phyloP scores from a whole-genome alignment of 108 stramenopile genomes.

The Cyclotella choctawhatcheeana region DNA sequence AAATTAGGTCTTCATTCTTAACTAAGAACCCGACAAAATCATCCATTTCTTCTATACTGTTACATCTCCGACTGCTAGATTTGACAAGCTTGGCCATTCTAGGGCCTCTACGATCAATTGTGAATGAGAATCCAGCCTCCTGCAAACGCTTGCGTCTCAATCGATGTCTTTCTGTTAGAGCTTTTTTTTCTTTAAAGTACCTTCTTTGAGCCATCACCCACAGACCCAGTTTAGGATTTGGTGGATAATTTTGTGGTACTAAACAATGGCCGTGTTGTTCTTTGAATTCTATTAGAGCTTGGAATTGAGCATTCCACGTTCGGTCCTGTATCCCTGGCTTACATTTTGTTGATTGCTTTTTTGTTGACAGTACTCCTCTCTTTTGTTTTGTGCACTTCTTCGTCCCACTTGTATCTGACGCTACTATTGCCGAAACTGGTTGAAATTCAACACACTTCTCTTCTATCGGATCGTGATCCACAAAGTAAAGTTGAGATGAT shows the following conservation, averaged over 20 bases:
- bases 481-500: too few species aligned
- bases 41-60: conserved; percentile 6
- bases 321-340: conserved; percentile 5
- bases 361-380: not conserved
- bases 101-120: conserved; percentile 19
- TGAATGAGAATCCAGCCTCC: conserved; percentile 32
- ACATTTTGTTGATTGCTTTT: too few species aligned
- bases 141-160: conserved; percentile 21
- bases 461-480: too few species aligned
- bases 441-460: too few species aligned
- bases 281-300: conserved; percentile 44
- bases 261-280: conserved; percentile 55
- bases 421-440: too few species aligned
- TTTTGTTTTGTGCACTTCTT: not conserved
- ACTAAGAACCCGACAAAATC: conserved; percentile 17
- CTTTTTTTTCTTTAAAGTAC: conserved; percentile 45
- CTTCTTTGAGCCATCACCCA: conserved; percentile 68
- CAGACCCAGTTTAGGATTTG: conserved; percentile 46
- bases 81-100: not conserved
- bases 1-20: not conserved
- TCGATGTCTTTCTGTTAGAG: conserved; percentile 12
- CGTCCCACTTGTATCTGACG: too few species aligned
- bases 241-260: conserved; percentile 53
- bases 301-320: conserved; percentile 23
- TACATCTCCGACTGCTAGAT: conserved; percentile 13